Percentiles rank a stretch among this genome's conserved stretches.
Evolutionary conservation across 306 rosid species (phyloP).

Genomic region (Quercus bicolor): DNA sequence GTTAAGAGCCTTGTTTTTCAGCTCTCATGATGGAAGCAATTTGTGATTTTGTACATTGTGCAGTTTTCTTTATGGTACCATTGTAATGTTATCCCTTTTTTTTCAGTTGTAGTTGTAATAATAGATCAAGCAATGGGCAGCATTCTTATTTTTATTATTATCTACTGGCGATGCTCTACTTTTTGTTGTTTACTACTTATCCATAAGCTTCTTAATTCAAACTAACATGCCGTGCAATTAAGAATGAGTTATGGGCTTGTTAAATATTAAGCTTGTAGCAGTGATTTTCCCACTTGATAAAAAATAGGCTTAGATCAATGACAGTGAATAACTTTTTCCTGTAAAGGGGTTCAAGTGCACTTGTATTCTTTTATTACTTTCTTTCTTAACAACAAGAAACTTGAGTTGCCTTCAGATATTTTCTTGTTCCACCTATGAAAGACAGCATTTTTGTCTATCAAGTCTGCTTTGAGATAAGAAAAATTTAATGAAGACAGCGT

Average conservation of each 20-base stretch:
- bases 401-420: neutral
- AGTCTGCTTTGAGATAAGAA: neutral
- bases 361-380: no score
- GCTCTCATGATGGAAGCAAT: constrained; percentile 40
- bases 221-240: neutral
- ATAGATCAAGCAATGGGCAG: constrained; percentile 6
- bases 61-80: neutral
- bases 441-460: neutral
- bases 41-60: constrained; percentile 10
- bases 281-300: neutral
- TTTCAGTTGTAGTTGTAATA: constrained; percentile 1
- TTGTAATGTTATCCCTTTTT: constrained; percentile 2
- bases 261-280: neutral
- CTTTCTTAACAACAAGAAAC: no score
- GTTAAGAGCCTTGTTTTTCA: constrained; percentile 51
- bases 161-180: neutral
- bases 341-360: no score
- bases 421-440: neutral
- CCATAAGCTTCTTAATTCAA: neutral
- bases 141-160: neutral
- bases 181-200: neutral
- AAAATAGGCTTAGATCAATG: neutral
- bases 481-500: neutral
- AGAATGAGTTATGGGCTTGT: neutral
- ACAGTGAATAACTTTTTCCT: no score